Percentiles rank a stretch among this genome's conserved stretches.
Conservation (phyloP, 257 asterid genomes). For the Solanum clarkiae region DNA sequence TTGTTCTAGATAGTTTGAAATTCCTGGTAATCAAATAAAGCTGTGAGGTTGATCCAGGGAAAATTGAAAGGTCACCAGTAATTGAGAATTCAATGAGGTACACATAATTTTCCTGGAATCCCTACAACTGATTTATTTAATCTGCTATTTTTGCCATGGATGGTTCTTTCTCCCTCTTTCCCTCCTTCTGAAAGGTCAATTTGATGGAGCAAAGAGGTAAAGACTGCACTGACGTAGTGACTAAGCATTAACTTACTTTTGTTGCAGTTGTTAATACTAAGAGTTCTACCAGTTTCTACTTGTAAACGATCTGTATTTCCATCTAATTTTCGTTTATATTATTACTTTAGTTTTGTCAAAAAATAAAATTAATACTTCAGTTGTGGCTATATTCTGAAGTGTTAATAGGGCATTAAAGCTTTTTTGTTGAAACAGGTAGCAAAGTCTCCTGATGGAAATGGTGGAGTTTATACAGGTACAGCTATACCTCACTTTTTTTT, state of each 20-base stretch:
- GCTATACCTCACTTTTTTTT: not conserved
- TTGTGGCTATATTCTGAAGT: not conserved
- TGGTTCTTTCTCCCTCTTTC: not conserved
- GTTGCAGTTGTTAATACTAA: not conserved
- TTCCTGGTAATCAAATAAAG: not conserved
- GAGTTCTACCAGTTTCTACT: not conserved
- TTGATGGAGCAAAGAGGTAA: not conserved
- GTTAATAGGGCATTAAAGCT: not conserved
- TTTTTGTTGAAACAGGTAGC: conserved; percentile 47
- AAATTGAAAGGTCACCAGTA: not conserved
- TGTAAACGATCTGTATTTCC: not conserved
- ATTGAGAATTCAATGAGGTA: not conserved
- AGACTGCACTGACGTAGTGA: not conserved
- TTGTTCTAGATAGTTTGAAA: not conserved
- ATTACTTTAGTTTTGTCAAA: not conserved
- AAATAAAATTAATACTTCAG: not conserved
- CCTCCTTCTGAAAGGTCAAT: not conserved
- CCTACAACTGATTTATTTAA: not conserved
- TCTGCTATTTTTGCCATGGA: not conserved
- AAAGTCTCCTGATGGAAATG: conserved; percentile 97
- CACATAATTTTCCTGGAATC: not conserved
- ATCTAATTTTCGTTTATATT: not conserved
- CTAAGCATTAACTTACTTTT: not conserved
- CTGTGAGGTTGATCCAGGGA: not conserved
- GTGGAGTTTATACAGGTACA: conserved; percentile 91